A percentile compares a stretch with the other conserved stretches of the same genome.
Conservation (phyloP, 331 rosid genomes). For the Erythrophleum ivorense region DNA sequence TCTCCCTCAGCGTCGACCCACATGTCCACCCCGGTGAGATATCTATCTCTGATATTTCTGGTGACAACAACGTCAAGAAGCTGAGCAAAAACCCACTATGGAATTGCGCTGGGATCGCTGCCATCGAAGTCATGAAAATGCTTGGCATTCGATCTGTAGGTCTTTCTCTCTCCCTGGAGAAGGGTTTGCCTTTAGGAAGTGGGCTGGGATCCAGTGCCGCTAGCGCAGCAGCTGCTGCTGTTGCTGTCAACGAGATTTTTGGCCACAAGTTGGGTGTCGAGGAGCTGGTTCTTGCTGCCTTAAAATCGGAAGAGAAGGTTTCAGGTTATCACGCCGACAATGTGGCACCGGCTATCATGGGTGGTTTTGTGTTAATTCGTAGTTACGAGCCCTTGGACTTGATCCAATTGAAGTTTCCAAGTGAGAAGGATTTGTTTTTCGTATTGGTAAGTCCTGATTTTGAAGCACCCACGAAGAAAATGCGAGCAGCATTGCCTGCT, state of each 20-base stretch:
- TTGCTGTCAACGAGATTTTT: constrained; percentile 80
- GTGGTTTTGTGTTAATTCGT: constrained; percentile 71
- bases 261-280: constrained; percentile 59
- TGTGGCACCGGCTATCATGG: constrained; percentile 86
- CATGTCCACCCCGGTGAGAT: constrained; percentile 73
- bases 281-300: constrained; percentile 69
- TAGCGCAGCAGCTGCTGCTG: constrained; percentile 82
- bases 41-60: constrained; percentile 56
- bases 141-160: constrained; percentile 78
- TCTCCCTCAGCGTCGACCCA: constrained; percentile 69
- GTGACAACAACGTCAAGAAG: constrained; percentile 49
- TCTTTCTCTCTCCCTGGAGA: constrained; percentile 75
- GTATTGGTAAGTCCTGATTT: constrained; percentile 78
- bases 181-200: constrained; percentile 82
- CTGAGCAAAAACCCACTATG: constrained; percentile 74
- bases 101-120: constrained; percentile 87
- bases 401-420: constrained; percentile 58
- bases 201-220: constrained; percentile 96
- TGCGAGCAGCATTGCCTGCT: constrained; percentile 76
- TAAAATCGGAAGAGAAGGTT: constrained; percentile 89
- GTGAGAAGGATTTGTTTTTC: constrained; percentile 59
- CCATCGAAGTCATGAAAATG: constrained; percentile 84
- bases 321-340: constrained; percentile 94
- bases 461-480: constrained; percentile 84
- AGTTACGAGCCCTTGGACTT: constrained; percentile 74